Percentiles rank a stretch among this genome's conserved stretches.
Conservation (phyloP, 78 protist species). For the Dictyostelium intermedium region DNA sequence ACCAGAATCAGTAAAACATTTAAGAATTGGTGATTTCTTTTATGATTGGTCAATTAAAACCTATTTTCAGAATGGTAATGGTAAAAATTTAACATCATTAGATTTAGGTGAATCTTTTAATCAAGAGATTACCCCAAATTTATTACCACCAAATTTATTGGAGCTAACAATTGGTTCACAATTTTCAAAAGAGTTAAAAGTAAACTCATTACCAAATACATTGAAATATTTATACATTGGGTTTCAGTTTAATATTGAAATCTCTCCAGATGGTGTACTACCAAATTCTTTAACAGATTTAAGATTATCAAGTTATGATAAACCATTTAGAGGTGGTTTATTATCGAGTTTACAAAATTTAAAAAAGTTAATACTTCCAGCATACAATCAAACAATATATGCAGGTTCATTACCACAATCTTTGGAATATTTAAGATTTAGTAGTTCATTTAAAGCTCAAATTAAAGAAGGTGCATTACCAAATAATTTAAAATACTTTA, state of each 20-base stretch:
- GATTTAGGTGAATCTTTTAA: neutral
- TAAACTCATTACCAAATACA: neutral
- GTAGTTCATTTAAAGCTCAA: neutral
- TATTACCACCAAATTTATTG: neutral
- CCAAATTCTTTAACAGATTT: neutral
- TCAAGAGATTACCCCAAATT: neutral
- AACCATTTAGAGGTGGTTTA: neutral
- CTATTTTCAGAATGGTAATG: neutral
- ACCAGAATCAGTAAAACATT: neutral
- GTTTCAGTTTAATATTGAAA: neutral
- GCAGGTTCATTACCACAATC: neutral
- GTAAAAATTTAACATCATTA: neutral
- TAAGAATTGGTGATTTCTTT: neutral
- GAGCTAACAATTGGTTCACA: neutral
- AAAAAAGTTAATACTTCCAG: neutral
- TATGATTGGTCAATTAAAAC: neutral
- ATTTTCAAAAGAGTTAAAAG: neutral
- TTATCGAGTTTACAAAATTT: neutral
- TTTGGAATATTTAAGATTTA: neutral
- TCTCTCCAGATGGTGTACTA: neutral
- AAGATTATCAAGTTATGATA: neutral
- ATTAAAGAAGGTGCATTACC: neutral
- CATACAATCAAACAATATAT: neutral
- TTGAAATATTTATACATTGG: neutral
- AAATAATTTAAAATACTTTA: neutral